Evolutionary conservation across 140 eudicot species (phyloP).

Genomic region (Erigeron philadelphicus): DNA sequence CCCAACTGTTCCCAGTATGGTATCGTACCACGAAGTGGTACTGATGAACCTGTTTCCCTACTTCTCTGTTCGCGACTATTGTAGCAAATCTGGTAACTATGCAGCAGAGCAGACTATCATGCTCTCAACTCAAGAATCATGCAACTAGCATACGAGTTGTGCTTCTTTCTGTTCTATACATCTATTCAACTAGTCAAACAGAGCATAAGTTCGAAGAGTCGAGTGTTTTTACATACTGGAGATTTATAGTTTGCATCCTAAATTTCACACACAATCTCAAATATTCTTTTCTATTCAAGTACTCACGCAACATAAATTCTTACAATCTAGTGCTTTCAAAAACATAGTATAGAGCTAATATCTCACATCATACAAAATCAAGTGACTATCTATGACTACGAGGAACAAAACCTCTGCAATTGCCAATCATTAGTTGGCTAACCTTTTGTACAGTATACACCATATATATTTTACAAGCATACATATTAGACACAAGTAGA

Average conservation of each 20-base stretch:
- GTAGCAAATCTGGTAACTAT: no score
- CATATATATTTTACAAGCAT: constrained; percentile 5
- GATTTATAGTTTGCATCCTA: neutral
- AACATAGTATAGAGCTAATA: neutral
- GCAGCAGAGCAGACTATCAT: neutral
- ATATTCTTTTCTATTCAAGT: neutral
- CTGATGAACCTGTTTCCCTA: no score
- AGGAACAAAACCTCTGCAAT: neutral
- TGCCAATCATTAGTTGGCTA: neutral
- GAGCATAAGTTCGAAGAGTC: neutral
- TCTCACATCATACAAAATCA: neutral
- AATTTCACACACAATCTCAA: no score
- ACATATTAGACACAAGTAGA: constrained; percentile 14
- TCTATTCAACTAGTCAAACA: neutral
- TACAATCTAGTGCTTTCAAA: neutral
- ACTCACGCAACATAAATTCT: neutral
- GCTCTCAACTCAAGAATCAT: neutral
- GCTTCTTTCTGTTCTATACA: neutral
- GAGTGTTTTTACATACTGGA: neutral
- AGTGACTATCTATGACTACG: neutral
- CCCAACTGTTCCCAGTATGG: no score
- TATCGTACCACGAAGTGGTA: no score
- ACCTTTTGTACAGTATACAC: constrained; percentile 7
- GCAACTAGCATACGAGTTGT: neutral
- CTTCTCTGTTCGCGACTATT: no score